Evolutionary conservation across 2,329 filamentous ascomycete genomes (phyloP), one percentile per base, ranked within the genome.

Genomic region (Claviceps citrina): DNA sequence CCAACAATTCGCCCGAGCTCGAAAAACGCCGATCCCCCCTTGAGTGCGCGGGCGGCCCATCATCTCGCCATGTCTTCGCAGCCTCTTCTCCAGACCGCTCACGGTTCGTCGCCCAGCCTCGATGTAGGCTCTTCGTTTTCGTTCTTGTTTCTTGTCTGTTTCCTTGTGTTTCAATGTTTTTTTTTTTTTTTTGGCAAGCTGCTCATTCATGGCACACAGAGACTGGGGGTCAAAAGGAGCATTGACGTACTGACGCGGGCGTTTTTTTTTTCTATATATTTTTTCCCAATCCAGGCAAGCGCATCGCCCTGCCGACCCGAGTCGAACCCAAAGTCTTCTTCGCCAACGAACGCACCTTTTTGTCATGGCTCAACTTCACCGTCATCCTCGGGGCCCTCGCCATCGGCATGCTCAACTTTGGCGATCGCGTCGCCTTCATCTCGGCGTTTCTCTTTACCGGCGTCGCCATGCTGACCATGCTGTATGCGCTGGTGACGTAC

Each of bases 291-390:
- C n/a, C 28, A 94, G 89, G 89, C 73, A 98, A 98, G 70, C 85
- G 89, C 59, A 96, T 98, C 60, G 89, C 91, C 54, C 84, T 98
- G 48, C 91, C 91, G 43, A 95, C 89, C 44, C 86, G 91, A 51
- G 89, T 98, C 63, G 91, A 98, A 65, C 91, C 91, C 54, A 98
- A 98, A 67, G 91, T 98, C 70, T 98, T 96, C 77, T 98, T 98
- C 71, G 91, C 91, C 66, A 98, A 98, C 71, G 91, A 98, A 68
- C 85, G 91, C 47, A 98, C 91, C 47, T 98, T 98, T 62, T 78
- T 98, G 56, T 94, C 86, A 64, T 98, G 91, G 91, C 84, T 98
- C 57, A 98, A 98, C 74, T 96, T 96, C 71, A 94, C 87, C 61
- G 87, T 98, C 57, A 89, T 98, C 63, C 82, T 98, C 46, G 91